These are phyloP conservation scores for Colletotrichum spaethianum DNA, from an alignment of 2,329 filamentous ascomycete genomes.

Conservation along the genomic window DNA sequence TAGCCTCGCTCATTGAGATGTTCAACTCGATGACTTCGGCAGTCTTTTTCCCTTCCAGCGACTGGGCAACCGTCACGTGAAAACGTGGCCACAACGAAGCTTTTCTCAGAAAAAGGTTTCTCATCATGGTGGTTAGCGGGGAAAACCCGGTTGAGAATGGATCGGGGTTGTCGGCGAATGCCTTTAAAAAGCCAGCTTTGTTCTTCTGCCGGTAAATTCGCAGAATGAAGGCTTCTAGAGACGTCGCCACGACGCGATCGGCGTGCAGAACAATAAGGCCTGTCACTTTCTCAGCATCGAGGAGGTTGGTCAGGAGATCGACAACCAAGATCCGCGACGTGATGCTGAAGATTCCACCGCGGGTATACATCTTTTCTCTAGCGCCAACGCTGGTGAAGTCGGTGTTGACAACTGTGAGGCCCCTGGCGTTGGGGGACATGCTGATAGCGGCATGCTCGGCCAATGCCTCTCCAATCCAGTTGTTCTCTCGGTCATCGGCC, in stretches of 20 bases:
- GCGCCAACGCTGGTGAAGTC: slow-evolving; percentile 90
- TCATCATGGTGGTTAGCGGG: slow-evolving; percentile 90
- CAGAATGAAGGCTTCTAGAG: slow-evolving; percentile 93
- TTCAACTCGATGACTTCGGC: slow-evolving; percentile 98
- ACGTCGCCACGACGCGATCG: slow-evolving; percentile 88
- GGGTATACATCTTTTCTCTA: slow-evolving; percentile 91
- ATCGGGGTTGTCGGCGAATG: slow-evolving; percentile 94
- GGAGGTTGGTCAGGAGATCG: slow-evolving; percentile 86
- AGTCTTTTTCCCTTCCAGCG: slow-evolving; percentile 90
- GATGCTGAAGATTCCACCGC: slow-evolving; percentile 94
- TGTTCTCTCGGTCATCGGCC: slow-evolving; percentile 93
- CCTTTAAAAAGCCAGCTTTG: slow-evolving; percentile 93
- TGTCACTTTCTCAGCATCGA: slow-evolving; percentile 88
- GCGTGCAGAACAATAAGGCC: slow-evolving; percentile 91
- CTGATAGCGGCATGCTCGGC: slow-evolving; percentile 96
- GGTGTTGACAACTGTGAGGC: slow-evolving; percentile 93
- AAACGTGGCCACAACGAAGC: slow-evolving; percentile 94
- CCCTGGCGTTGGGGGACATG: slow-evolving; percentile 83
- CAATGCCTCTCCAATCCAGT: slow-evolving; percentile 95
- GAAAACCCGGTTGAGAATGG: slow-evolving; percentile 91
- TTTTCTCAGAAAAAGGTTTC: slow-evolving; percentile 91
- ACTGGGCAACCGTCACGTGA: slow-evolving; percentile 89
- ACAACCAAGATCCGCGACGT: slow-evolving; percentile 96
- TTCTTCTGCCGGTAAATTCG: slow-evolving; percentile 96
- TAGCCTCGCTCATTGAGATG: slow-evolving; percentile 94